Evolutionary conservation across 441 rosid genomes (phyloP).

Genomic region (Erodium texanum): DNA sequence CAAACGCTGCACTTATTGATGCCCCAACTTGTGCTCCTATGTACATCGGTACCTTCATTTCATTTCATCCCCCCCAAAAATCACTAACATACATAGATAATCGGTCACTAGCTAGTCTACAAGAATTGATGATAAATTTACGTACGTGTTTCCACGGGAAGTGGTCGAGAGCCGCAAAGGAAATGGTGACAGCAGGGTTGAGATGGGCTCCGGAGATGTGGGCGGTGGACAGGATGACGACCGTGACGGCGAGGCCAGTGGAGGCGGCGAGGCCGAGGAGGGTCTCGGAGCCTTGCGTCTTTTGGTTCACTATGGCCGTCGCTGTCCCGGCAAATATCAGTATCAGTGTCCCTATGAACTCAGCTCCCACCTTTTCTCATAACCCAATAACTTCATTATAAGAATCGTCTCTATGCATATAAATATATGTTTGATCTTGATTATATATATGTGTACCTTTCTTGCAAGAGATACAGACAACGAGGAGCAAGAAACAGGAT

Average conservation of each 20-base stretch:
- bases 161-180: slow-evolving; percentile 68
- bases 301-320: slow-evolving; percentile 72
- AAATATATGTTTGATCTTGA: no score
- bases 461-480: slow-evolving; percentile 51
- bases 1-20: slow-evolving; percentile 65
- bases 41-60: slow-evolving; percentile 57
- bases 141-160: slow-evolving; percentile 75
- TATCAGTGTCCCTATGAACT: slow-evolving; percentile 71
- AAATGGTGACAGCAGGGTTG: slow-evolving; percentile 69
- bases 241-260: slow-evolving; percentile 68
- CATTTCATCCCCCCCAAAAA: no score
- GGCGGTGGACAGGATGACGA: slow-evolving; percentile 64
- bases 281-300: slow-evolving; percentile 62
- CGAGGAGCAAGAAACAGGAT: slow-evolving; percentile 59
- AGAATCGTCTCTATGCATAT: no score
- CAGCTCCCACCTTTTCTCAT: slow-evolving; percentile 96
- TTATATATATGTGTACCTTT: slow-evolving; percentile 36
- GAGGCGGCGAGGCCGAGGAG: slow-evolving; percentile 69
- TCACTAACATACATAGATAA: no score
- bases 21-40: slow-evolving; percentile 66
- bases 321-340: slow-evolving; percentile 75
- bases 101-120: no score
- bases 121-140: no score
- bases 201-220: slow-evolving; percentile 96
- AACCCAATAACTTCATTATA: no score